Base-by-base conservation (phyloP, 352 stramenopile species). In the Pythium utonaiense region DNA sequence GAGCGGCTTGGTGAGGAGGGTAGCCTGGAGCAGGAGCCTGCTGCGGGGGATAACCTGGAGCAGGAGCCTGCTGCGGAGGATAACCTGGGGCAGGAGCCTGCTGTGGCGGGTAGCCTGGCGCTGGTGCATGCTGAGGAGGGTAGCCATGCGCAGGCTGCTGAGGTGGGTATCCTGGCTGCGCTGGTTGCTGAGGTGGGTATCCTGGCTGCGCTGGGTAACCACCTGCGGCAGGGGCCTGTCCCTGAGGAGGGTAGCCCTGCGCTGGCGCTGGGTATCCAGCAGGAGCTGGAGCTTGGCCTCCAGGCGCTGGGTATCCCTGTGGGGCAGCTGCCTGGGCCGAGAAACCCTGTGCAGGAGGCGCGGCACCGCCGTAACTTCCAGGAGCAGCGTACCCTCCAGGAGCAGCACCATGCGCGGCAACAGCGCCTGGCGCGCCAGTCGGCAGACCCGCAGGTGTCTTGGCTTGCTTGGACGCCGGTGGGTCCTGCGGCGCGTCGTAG, bases 401-500 rank as follows among this genome's bases (percentile, higher is more conserved):
- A 52, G 48, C 21, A 30, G 13, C 55, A 41, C n/a, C 19, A 19
- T 16, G 7, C n/a, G 9, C 5, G 48, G 57, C 61, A 53, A 42
- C 58, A 47, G 57, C 61, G 49, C 57, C 41, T 19, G 45, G 16
- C 10, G 47, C 55, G 8, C 45, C 56, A 1, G 56, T 62, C 5
- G 56, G 45, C 1, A 51, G 36, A 10, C 48, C 49, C 12, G 57
- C 50, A 0, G 58, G 38, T 16, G 50, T 53, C 45, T 69, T 67
- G 28, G 21, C 8, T 12, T 51, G 38, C 24, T 55, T 57, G 2
- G 62, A 14, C 10, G 49, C 59, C 0, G 67, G 63, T 28, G 60
- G 19, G 62, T 91, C 79, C 3, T 74, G 77, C 6, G 81, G 79
- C n/a, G 82, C 76, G 31, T 93, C 83, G 55, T 85, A 90, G 16